phyloP scores from a whole-genome alignment of 257 asterid species.

The Leptodermis oblonga region DNA sequence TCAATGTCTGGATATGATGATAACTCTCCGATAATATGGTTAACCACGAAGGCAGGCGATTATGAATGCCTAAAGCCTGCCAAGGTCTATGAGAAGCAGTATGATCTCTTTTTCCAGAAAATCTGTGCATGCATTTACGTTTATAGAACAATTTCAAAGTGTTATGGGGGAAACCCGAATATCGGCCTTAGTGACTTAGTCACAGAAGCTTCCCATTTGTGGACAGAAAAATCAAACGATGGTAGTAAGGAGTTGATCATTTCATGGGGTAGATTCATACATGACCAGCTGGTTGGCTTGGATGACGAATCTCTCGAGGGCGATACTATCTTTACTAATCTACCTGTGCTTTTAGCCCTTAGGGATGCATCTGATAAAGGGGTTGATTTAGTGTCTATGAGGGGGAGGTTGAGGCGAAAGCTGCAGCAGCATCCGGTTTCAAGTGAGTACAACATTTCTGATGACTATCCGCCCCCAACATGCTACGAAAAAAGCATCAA shows the following conservation, averaged over 20 bases:
- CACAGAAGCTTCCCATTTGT: neutral
- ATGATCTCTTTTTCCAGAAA: constrained; percentile 11
- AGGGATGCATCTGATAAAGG: constrained; percentile 12
- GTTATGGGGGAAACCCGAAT: constrained; percentile 19
- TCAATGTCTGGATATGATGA: constrained; percentile 23
- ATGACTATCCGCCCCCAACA: constrained; percentile 16
- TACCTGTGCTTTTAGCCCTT: constrained; percentile 18
- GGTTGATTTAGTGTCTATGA: neutral
- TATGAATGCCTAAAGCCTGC: constrained; percentile 20
- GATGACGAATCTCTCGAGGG: constrained; percentile 12
- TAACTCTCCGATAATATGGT: constrained; percentile 20
- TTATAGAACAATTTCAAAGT: constrained; percentile 14
- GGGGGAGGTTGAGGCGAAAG: neutral
- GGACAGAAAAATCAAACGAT: constrained; percentile 5
- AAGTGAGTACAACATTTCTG: constrained; percentile 4
- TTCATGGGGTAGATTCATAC: constrained; percentile 22
- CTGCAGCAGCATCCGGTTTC: neutral
- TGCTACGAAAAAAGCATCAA: neutral
- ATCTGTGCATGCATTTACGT: constrained; percentile 16
- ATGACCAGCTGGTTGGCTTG: constrained; percentile 21
- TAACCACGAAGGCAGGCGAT: constrained; percentile 19
- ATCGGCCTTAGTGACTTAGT: constrained; percentile 12
- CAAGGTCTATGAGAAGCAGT: constrained; percentile 14
- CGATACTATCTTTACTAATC: constrained; percentile 18
- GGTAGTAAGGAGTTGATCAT: constrained; percentile 2